Evolutionary conservation across 495 filamentous ascomycete genomes (phyloP).

Genomic region (Aspergillus sclerotioniger): DNA sequence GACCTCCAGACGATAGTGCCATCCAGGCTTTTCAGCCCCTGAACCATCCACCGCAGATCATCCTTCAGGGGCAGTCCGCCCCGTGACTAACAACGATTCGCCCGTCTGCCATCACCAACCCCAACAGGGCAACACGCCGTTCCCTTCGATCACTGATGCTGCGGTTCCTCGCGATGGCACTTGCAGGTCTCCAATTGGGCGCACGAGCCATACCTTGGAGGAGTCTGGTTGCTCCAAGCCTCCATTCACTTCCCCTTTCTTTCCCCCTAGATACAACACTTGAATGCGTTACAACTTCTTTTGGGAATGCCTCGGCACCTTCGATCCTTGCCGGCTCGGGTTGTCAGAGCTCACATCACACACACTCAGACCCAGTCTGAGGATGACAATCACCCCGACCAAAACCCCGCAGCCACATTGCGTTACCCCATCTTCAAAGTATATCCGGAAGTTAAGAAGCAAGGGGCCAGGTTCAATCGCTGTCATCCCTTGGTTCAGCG

Average conservation of each 20-base stretch:
- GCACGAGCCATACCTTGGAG: too few species aligned
- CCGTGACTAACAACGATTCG: not conserved
- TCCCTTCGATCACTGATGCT: not conserved
- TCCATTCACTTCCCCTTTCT: too few species aligned
- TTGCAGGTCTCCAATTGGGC: too few species aligned
- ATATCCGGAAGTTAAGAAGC: not conserved
- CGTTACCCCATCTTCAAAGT: not conserved
- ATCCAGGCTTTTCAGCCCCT: slow-evolving; percentile 4
- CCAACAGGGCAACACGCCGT: not conserved
- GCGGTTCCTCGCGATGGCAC: not conserved
- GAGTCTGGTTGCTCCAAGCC: too few species aligned
- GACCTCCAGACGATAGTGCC: not conserved
- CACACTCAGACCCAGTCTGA: not conserved
- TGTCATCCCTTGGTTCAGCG: slow-evolving; percentile 1
- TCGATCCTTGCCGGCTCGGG: slow-evolving; percentile 9
- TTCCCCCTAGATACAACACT: too few species aligned
- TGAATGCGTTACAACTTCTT: not conserved
- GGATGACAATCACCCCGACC: not conserved
- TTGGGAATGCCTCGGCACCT: not conserved
- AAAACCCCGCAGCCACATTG: not conserved
- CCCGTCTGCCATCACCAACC: not conserved
- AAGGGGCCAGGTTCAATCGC: not conserved
- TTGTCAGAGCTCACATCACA: not conserved
- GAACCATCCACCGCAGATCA: slow-evolving; percentile 9
- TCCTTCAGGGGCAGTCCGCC: slow-evolving; percentile 5